These are phyloP conservation scores for Jaltomata sinuosa DNA, from an alignment of 257 asterid genomes.

Conservation along the genomic window DNA sequence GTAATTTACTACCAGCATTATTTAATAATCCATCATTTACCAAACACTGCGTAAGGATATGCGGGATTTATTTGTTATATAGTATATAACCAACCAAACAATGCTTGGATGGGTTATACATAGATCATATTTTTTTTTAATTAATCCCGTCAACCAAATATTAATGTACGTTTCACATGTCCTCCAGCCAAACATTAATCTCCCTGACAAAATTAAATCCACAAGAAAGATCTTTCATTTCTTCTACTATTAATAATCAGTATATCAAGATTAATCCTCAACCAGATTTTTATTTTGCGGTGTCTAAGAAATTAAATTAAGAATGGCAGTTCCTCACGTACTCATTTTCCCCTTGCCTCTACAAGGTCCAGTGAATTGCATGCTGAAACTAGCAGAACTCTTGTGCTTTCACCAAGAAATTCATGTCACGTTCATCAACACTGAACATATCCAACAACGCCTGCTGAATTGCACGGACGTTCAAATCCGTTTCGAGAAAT, in stretches of 20 bases:
- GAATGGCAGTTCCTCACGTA: constrained; percentile 5
- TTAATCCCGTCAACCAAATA: not conserved
- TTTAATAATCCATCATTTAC: not conserved
- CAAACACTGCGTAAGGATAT: no score
- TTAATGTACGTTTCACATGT: not conserved
- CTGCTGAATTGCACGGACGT: constrained; percentile 10
- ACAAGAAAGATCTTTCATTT: not conserved
- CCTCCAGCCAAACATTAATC: not conserved
- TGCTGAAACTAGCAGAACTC: constrained; percentile 27
- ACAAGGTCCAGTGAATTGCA: constrained; percentile 27
- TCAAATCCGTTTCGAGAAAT: constrained; percentile 1
- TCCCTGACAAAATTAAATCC: not conserved
- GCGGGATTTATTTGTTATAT: no score
- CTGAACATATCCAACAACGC: constrained; percentile 6
- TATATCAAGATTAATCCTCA: not conserved
- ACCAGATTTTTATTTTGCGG: not conserved
- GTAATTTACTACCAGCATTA: not conserved
- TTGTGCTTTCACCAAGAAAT: constrained; percentile 10
- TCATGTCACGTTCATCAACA: constrained; percentile 13
- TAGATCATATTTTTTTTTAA: not conserved
- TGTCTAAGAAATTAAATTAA: not conserved
- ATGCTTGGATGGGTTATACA: not conserved
- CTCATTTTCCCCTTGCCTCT: constrained; percentile 21
- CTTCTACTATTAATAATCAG: not conserved
- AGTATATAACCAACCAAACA: not conserved